Evolutionary conservation across 1,284 basidiomycete species (phyloP).

Genomic region (Coniferiporia weirii): DNA sequence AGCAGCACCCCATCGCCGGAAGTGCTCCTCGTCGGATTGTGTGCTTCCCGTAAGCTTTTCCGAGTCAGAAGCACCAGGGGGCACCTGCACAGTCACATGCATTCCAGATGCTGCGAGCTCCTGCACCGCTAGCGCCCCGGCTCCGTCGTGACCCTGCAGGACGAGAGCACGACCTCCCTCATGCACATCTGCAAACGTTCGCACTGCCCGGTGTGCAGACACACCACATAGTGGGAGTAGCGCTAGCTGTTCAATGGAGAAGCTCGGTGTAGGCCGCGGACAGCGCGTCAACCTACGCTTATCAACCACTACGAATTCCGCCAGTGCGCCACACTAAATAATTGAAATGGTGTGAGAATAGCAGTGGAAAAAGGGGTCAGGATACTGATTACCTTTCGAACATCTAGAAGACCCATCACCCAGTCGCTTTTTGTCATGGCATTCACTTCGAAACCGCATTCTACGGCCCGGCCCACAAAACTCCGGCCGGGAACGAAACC

Average conservation of each 20-base stretch:
- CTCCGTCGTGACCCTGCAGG: conserved; percentile 70
- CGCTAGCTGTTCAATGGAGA: conserved; percentile 74
- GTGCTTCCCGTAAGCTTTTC: conserved; percentile 20
- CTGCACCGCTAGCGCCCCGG: conserved; percentile 71
- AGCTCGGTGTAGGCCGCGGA: conserved; percentile 41
- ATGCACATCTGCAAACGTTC: conserved; percentile 38
- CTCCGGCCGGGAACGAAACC: conserved; percentile 80
- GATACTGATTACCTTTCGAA: conserved; percentile 58
- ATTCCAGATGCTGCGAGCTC: conserved; percentile 62
- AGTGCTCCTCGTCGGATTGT: conserved; percentile 44
- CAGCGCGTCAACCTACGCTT: conserved; percentile 70
- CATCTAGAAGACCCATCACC: conserved; percentile 73
- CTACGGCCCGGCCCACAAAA: conserved; percentile 75
- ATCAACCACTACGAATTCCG: conserved; percentile 80
- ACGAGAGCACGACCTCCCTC: conserved; percentile 47
- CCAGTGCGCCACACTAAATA: conserved; percentile 68
- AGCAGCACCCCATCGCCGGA: conserved; percentile 58
- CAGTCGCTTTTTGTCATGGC: conserved; percentile 70
- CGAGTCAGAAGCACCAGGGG: conserved; percentile 15
- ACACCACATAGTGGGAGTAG: conserved; percentile 74
- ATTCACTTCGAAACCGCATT: conserved; percentile 75
- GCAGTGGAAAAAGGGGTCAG: conserved; percentile 14
- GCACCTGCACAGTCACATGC: conserved; percentile 66
- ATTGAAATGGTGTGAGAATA: neutral
- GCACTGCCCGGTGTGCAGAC: conserved; percentile 71